Conservation (phyloP, 164 flowering plant species). For the Saururus chinensis region DNA sequence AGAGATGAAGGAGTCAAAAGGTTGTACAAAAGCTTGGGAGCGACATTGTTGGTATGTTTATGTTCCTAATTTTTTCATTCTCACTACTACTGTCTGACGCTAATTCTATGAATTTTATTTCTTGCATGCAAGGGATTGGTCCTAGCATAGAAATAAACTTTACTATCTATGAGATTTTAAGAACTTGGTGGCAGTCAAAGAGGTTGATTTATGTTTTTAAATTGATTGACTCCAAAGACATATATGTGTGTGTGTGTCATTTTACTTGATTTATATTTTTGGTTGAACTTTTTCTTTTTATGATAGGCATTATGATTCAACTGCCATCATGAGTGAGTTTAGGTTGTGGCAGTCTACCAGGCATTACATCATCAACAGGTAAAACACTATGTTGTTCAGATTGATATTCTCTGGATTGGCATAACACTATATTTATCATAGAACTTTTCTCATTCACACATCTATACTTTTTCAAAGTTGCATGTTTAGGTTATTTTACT, state of each 20-base stretch:
- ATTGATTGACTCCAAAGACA: background rate
- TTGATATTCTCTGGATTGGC: background rate
- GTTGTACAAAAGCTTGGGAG: slow-evolving; percentile 80
- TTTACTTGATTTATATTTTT: background rate
- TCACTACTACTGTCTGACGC: background rate
- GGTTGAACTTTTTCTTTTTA: slow-evolving; percentile 5
- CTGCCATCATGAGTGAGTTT: slow-evolving; percentile 55
- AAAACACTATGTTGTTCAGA: background rate
- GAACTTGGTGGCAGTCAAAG: slow-evolving; percentile 47
- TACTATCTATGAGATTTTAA: slow-evolving; percentile 64
- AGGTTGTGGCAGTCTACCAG: slow-evolving; percentile 83
- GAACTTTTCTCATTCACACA: no score
- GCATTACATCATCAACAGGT: slow-evolving; percentile 86
- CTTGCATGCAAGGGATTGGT: slow-evolving; percentile 63
- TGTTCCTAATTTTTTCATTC: background rate
- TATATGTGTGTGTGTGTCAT: no score
- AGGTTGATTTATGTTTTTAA: slow-evolving; percentile 31
- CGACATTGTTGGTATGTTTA: slow-evolving; percentile 64
- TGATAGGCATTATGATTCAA: slow-evolving; percentile 64
- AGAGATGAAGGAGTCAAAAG: slow-evolving; percentile 65
- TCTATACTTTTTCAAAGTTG: no score
- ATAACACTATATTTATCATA: no score
- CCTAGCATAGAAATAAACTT: slow-evolving; percentile 81
- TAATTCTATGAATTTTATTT: background rate
- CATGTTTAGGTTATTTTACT: no score